phyloP scores from a whole-genome alignment of 192 early-diverging fungal species.

The Blastocladiella britannica region DNA sequence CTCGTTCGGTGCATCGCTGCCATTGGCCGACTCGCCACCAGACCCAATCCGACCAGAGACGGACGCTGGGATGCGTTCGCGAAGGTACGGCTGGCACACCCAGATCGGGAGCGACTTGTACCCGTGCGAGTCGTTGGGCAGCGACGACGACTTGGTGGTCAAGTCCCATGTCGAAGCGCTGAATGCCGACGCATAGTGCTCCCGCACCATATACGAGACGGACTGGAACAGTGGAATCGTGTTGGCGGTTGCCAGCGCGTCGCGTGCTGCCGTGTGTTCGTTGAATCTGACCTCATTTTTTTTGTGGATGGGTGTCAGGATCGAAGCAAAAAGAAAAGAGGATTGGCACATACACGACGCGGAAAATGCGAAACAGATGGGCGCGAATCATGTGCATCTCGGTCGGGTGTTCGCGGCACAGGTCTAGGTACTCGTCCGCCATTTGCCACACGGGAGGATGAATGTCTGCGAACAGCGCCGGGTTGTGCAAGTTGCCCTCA shows the following conservation, averaged over 20 bases:
- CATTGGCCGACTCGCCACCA: too few relatives aligned
- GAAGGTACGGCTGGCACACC: constrained; percentile 46
- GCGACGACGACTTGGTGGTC: constrained; percentile 7
- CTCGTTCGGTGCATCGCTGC: constrained; percentile 1
- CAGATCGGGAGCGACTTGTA: constrained; percentile 39
- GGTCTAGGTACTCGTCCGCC: constrained; percentile 74
- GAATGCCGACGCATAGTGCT: constrained; percentile 36
- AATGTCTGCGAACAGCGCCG: constrained; percentile 50
- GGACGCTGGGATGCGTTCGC: constrained; percentile 9
- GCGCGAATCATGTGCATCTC: constrained; percentile 47
- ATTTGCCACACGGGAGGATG: constrained; percentile 51
- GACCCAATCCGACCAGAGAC: too few relatives aligned
- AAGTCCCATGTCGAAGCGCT: constrained; percentile 23
- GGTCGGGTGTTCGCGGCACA: constrained; percentile 45
- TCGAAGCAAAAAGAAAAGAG: too few relatives aligned
- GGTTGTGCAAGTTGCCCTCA: constrained; percentile 70
- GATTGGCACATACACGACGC: too few relatives aligned
- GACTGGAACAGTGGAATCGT: constrained; percentile 35
- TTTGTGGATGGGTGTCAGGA: too few relatives aligned
- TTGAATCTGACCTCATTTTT: too few relatives aligned
- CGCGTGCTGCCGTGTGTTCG: constrained; percentile 58
- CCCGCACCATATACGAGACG: constrained; percentile 33
- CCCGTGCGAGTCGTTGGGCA: constrained; percentile 20
- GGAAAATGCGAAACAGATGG: constrained; percentile 87
- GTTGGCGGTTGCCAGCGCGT: constrained; percentile 35